Base-by-base conservation (phyloP, 768 basidiomycete genomes). In the Hirschioporus abietinus region DNA sequence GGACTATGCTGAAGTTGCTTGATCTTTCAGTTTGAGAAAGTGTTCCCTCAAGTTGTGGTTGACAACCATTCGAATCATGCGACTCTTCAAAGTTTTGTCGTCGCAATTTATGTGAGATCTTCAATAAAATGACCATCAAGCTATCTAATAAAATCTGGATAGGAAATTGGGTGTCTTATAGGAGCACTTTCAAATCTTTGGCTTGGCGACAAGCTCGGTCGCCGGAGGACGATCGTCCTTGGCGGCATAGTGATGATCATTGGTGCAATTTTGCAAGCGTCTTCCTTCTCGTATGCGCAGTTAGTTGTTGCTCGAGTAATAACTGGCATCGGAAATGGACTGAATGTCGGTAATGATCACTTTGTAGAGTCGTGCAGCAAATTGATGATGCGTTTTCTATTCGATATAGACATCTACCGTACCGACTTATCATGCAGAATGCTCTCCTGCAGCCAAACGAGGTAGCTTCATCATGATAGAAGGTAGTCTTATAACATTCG, bases 381-480 rank as follows among this genome's bases (percentile, higher is more conserved):
- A 30, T 30, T 3, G 30, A 30, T 30, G 30, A 8, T 30, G 30
- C 2, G 2, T 30, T 3, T 30, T 59, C 15, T 30, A 23, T 20
- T 17, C 18, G 17, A 66, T 27, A 34, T 67, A 88, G 83, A 89
- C 88, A 2, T 88, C 87, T 1, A 88, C 87, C 18, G 84, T 88
- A 0, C 87, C 88, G 1, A 79, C 81, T 10, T 90, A 88, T 71
- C 86, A 88, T 66, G 84, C 86, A 0, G 88, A 90, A 74, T 88
- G 86, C 71, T 87, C 88, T 1, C 81, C 85, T 5, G 83, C 86
- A 4, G 79, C 85, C 34, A 79, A 79, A 65, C 78, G 88, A 62
- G 88, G 88, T 24, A 83, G 84, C 65, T 76, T 88, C 66, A 86
- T 89, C 64, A 86, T 87, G 82, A 81, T 89, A 64, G 86, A 88